Conservation (phyloP, 306 rosid species). For the Quercus variabilis region DNA sequence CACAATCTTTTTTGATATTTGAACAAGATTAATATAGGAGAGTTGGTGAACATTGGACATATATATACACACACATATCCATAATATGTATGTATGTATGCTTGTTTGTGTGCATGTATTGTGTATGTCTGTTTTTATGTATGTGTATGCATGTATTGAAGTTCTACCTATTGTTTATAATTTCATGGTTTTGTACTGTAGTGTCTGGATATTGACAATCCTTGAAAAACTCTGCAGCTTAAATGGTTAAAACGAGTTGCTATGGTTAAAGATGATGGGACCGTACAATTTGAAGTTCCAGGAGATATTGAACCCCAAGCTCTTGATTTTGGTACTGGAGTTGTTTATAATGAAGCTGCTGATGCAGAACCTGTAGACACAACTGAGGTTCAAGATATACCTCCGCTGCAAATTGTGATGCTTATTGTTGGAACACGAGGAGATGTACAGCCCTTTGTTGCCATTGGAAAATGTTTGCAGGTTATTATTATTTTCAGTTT, state of each 20-base stretch:
- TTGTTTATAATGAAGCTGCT: conserved; percentile 6
- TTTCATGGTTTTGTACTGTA: not conserved
- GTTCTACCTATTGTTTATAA: not conserved
- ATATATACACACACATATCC: no score
- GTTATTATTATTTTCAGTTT: conserved; percentile 33
- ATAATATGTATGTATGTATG: not conserved
- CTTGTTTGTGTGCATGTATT: not conserved
- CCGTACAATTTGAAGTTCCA: conserved; percentile 67
- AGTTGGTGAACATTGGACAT: no score
- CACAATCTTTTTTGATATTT: no score
- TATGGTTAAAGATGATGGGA: conserved; percentile 59
- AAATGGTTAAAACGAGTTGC: conserved; percentile 51
- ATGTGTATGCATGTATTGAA: not conserved
- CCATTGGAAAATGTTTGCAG: conserved; percentile 89
- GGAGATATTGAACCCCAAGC: conserved; percentile 37
- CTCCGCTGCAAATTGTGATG: conserved; percentile 77
- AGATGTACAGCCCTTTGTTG: conserved; percentile 94
- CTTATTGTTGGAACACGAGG: conserved; percentile 94
- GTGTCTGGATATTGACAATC: not conserved
- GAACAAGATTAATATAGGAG: no score
- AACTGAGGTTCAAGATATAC: conserved; percentile 34
- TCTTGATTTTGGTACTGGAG: conserved; percentile 36
- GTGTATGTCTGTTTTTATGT: not conserved
- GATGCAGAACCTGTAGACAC: conserved; percentile 27
- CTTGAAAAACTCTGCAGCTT: conserved; percentile 42